phyloP scores from a whole-genome alignment of 768 basidiomycete species.

The Leccinum imitatum region DNA sequence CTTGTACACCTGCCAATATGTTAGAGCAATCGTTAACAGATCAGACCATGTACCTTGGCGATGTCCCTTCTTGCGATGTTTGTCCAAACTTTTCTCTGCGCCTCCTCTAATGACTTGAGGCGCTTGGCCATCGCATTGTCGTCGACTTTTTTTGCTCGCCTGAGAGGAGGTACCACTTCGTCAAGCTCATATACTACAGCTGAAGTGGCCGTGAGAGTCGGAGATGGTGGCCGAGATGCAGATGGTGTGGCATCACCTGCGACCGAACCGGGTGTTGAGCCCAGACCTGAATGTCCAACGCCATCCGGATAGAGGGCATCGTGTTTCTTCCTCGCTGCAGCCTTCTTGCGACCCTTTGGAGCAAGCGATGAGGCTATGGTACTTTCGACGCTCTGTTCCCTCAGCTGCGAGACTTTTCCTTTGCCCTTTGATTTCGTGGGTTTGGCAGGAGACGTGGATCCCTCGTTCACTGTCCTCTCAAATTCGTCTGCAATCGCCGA shows the following conservation, averaged over 20 bases:
- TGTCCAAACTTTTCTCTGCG: slow-evolving; percentile 87
- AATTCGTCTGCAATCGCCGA: slow-evolving; percentile 46
- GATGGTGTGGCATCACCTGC: slow-evolving; percentile 72
- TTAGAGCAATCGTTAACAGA: slow-evolving; percentile 6
- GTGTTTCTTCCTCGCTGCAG: slow-evolving; percentile 54
- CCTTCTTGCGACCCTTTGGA: slow-evolving; percentile 57
- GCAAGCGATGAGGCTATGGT: slow-evolving; percentile 37
- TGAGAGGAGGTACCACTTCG: slow-evolving; percentile 67
- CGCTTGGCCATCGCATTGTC: slow-evolving; percentile 71
- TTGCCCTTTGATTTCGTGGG: slow-evolving; percentile 48
- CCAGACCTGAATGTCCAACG: slow-evolving; percentile 46
- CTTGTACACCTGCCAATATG: slow-evolving; percentile 65
- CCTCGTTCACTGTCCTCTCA: slow-evolving; percentile 42
- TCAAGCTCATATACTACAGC: slow-evolving; percentile 71
- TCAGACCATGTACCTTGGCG: slow-evolving; percentile 55
- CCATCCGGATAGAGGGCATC: slow-evolving; percentile 53
- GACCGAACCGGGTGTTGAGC: slow-evolving; percentile 48
- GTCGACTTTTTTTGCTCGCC: slow-evolving; percentile 75
- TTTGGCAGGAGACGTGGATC: slow-evolving; percentile 36
- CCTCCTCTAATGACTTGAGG: slow-evolving; percentile 74
- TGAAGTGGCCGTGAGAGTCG: slow-evolving; percentile 51
- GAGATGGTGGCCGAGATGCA: slow-evolving; percentile 70
- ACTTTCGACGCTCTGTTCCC: slow-evolving; percentile 62
- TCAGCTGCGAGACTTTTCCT: slow-evolving; percentile 45
- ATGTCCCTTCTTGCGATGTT: slow-evolving; percentile 85